A percentile compares a stretch with the other conserved stretches of the same genome.
Evolutionary conservation across 768 basidiomycete species (phyloP).

Genomic region (Hemileccinum impolitum): DNA sequence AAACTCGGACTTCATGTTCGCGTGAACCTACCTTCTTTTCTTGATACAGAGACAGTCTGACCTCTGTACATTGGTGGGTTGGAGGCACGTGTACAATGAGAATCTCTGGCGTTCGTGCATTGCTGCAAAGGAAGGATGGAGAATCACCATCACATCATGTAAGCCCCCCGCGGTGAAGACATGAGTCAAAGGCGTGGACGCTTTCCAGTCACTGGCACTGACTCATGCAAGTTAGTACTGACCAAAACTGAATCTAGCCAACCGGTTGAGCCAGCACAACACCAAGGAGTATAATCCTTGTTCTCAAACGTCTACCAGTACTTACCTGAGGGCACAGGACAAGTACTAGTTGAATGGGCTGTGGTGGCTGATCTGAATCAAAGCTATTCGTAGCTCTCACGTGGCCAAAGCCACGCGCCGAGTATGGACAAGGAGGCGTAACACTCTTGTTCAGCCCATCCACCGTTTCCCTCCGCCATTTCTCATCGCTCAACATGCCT

Average conservation of each 20-base stretch:
- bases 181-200: conserved; percentile 18
- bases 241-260: neutral
- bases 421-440: conserved; percentile 29
- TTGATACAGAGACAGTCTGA: conserved; percentile 2
- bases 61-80: conserved; percentile 1
- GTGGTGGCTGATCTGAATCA: conserved; percentile 21
- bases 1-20: neutral
- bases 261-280: neutral
- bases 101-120: conserved; percentile 18
- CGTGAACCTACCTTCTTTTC: neutral
- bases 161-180: conserved; percentile 17
- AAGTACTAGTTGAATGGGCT: neutral
- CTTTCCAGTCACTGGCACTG: conserved; percentile 2
- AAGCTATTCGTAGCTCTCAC: conserved; percentile 24
- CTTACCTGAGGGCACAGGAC: too few species aligned
- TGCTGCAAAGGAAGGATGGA: conserved; percentile 25
- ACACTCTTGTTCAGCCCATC: conserved; percentile 33
- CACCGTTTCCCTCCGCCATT: conserved; percentile 27
- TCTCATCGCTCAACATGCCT: conserved; percentile 26
- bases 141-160: conserved; percentile 20
- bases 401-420: conserved; percentile 31
- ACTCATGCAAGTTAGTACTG: neutral
- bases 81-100: conserved; percentile 18
- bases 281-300: neutral
- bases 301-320: neutral